These are phyloP conservation scores for Phanerochaete sordida DNA, from an alignment of 768 basidiomycete species.

Conservation along the genomic window DNA sequence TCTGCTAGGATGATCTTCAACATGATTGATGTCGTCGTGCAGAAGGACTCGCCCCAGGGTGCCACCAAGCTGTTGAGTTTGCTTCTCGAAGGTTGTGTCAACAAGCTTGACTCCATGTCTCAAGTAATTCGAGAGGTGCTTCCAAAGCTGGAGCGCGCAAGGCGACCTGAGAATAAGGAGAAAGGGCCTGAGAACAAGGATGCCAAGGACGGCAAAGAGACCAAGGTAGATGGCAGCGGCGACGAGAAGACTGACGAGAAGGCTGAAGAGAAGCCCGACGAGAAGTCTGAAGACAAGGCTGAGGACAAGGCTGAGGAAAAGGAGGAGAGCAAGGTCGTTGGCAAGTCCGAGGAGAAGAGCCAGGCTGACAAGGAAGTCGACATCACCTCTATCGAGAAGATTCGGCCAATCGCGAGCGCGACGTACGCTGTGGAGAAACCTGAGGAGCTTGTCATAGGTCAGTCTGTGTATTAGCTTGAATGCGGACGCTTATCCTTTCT, in stretches of 20 bases:
- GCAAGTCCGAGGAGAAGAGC: background rate
- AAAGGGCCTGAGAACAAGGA: conserved; percentile 13
- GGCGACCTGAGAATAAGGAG: conserved; percentile 37
- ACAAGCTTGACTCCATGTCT: conserved; percentile 80
- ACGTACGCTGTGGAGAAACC: conserved; percentile 78
- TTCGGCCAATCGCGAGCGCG: conserved; percentile 76
- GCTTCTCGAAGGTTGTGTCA: conserved; percentile 80
- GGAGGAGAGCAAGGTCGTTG: background rate
- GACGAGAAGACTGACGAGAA: background rate
- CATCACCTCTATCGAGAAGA: conserved; percentile 73
- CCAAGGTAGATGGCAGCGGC: background rate
- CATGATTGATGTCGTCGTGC: conserved; percentile 75
- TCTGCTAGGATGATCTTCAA: conserved; percentile 92
- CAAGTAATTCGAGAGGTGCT: conserved; percentile 54
- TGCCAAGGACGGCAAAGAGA: background rate
- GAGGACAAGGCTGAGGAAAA: conserved; percentile 15
- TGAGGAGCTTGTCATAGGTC: conserved; percentile 79
- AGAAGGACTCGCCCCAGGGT: conserved; percentile 68
- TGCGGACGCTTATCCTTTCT: background rate
- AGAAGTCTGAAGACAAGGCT: no score
- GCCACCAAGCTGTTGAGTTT: conserved; percentile 66
- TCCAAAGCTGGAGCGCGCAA: conserved; percentile 44
- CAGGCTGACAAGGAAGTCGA: conserved; percentile 34
- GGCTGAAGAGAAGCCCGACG: conserved; percentile 2
- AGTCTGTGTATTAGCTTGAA: conserved; percentile 19